Percentiles rank a stretch among this genome's conserved stretches.
Conservation (phyloP, 371 early-diverging fungal species). For the Circinella minor region DNA sequence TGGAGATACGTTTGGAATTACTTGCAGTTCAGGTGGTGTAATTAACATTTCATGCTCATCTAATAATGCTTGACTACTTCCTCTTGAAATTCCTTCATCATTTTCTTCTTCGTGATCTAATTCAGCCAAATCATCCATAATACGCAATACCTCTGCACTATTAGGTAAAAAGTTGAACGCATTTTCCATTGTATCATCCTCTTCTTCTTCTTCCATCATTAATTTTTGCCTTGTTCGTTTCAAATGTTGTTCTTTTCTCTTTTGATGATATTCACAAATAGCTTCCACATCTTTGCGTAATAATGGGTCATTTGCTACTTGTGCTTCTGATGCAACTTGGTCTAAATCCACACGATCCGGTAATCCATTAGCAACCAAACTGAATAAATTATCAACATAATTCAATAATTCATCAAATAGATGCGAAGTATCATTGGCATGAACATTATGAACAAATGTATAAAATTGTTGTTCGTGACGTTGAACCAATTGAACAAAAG, state of each 20-base stretch:
- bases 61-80: too few species aligned
- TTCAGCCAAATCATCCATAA: conserved; percentile 28
- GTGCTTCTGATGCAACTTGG: background rate
- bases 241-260: conserved; percentile 27
- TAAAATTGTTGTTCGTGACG: conserved; percentile 61
- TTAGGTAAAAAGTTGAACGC: conserved; percentile 21
- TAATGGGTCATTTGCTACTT: background rate
- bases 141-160: conserved; percentile 15
- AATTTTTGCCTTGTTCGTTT: conserved; percentile 26
- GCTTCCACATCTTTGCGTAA: conserved; percentile 22
- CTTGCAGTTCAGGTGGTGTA: conserved; percentile 21
- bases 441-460: conserved; percentile 59
- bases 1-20: conserved; percentile 27
- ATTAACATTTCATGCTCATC: conserved; percentile 23
- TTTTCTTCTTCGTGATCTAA: conserved; percentile 22
- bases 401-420: conserved; percentile 38
- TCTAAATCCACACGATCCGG: conserved; percentile 28
- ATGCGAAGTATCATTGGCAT: conserved; percentile 45
- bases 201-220: conserved; percentile 16
- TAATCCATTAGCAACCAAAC: conserved; percentile 26
- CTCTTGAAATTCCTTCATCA: background rate
- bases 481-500: conserved; percentile 46
- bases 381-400: conserved; percentile 32
- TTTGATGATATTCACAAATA: conserved; percentile 24
- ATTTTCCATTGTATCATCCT: conserved; percentile 1